Evolutionary conservation across 2,329 filamentous ascomycete genomes (phyloP).

Genomic region (Corinectria fuckeliana): DNA sequence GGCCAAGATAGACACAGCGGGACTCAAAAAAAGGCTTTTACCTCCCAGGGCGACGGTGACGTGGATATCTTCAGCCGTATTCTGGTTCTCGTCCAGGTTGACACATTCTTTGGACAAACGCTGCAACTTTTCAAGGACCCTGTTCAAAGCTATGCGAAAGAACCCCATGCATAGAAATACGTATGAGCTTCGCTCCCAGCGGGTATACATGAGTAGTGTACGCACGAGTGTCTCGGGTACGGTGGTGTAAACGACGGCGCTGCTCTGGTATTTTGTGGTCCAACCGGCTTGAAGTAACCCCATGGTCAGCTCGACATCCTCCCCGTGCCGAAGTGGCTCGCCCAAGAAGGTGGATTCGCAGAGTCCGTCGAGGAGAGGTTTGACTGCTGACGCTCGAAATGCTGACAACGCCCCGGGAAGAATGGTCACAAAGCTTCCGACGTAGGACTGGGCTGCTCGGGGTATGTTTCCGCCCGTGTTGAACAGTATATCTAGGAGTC

Average conservation of each 20-base stretch:
- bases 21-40: not conserved
- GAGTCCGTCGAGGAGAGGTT: not conserved
- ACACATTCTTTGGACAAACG: not conserved
- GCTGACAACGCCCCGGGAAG: not conserved
- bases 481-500: not conserved
- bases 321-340: not conserved
- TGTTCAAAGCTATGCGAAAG: not conserved
- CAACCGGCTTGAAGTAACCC: not conserved
- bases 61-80: not conserved
- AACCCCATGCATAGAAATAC: slow-evolving; percentile 4
- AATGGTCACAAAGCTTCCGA: not conserved
- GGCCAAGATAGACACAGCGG: not conserved
- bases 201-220: slow-evolving; percentile 5
- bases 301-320: not conserved
- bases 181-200: slow-evolving; percentile 5
- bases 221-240: not conserved
- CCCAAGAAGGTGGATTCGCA: not conserved
- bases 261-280: not conserved
- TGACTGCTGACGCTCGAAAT: not conserved
- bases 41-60: not conserved
- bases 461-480: not conserved
- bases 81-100: not conserved
- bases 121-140: not conserved
- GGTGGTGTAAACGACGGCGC: not conserved
- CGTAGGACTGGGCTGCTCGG: not conserved